Base-by-base conservation (phyloP, 1,284 basidiomycete genomes). In the Boletus chippewaensis region DNA sequence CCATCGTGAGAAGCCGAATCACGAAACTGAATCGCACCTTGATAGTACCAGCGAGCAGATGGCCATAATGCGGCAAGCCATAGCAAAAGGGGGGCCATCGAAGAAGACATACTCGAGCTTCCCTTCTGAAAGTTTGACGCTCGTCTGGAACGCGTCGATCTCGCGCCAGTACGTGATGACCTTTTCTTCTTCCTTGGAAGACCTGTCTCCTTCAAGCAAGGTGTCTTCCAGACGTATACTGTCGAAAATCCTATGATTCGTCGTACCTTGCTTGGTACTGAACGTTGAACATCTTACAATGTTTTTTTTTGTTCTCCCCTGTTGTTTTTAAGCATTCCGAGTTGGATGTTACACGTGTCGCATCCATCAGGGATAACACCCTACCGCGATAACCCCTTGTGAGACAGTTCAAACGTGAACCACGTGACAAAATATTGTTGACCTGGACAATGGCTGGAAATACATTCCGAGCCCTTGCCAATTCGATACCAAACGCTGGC, bases 81-180 rank as follows among this genome's bases (percentile, higher is more conserved):
- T 98, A 2, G 95, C 95, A 64, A 98, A 99, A 1, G 95, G 95
- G 6, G 95, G 95, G 2, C 96, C 95, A 68, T 99, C 96, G 73
- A 95, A 98, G 77, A 99, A 99, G 40, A 91, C 86, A 71, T 81
- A 98, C 59, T 91, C 81, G 40, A 93, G 91, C 43, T 84, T 78
- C 9, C 91, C 93, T 67, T 96, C 87, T 3, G 90, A 92, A 51
- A 96, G 83, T 73, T 93, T 92, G 60, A 97, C 73, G 62, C 89
- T 92, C 5, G 95, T 97, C 69, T 88, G 82, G 74, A 99, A 99
- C 49, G 96, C 96, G 75, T 99, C 92, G 67, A 99, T 99, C 66
- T 94, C 93, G 57, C 81, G 78, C 96, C 96, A 99, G 72, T 85
- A 98, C 52, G 79, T 75, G 59, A 98, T 77, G 54, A 98, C 91